phyloP scores from a whole-genome alignment of 345 rosid species.

The Psidium friedrichsthalianum region DNA sequence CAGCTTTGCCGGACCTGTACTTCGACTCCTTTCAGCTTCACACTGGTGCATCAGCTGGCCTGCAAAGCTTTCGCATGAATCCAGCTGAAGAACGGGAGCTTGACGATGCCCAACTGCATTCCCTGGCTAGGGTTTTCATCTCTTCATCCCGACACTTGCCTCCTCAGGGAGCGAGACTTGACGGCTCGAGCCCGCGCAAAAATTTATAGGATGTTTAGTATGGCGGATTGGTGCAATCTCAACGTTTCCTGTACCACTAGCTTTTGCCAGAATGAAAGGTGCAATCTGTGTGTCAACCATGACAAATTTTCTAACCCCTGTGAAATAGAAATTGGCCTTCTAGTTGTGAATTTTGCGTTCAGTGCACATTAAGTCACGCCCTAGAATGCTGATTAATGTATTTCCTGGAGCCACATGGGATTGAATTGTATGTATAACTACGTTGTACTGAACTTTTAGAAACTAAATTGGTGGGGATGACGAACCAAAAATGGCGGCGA shows the following conservation, averaged over 20 bases:
- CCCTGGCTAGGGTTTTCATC: constrained; percentile 35
- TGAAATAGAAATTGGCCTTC: background rate
- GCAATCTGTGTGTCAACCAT: background rate
- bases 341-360: background rate
- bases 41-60: background rate
- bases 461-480: background rate
- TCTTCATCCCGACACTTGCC: constrained; percentile 26
- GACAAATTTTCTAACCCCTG: background rate
- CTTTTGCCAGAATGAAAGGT: background rate
- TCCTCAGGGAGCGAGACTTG: constrained; percentile 11
- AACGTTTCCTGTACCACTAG: background rate
- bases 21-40: constrained; percentile 11
- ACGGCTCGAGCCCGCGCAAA: constrained; percentile 7
- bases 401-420: background rate
- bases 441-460: background rate
- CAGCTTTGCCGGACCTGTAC: background rate
- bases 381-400: background rate
- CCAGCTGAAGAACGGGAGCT: constrained; percentile 5
- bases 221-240: background rate
- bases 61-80: background rate
- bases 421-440: background rate
- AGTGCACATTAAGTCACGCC: background rate
- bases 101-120: constrained; percentile 26
- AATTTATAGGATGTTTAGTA: background rate
- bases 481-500: background rate